These are phyloP conservation scores for Blastobotrys petasosporus DNA, from an alignment of 1,139 yeast genomes.

Conservation along the genomic window DNA sequence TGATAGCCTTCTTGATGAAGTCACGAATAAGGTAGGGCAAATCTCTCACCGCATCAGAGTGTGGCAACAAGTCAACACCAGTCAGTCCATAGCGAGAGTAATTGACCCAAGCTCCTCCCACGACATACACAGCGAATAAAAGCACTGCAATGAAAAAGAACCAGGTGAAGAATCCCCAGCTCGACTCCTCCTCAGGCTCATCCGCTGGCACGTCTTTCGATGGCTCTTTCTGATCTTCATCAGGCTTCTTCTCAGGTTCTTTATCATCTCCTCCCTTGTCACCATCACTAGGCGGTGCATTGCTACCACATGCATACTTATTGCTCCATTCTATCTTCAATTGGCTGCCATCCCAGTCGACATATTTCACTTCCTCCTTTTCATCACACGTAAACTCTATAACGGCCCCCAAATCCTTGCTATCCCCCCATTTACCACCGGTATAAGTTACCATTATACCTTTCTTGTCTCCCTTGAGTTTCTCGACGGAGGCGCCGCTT, in stretches of 20 bases:
- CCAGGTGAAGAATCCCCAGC: slow-evolving; percentile 37
- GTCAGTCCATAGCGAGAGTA: slow-evolving; percentile 34
- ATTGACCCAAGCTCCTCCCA: slow-evolving; percentile 77
- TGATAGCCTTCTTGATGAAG: slow-evolving; percentile 61
- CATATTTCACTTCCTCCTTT: slow-evolving; percentile 27
- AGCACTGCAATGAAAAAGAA: slow-evolving; percentile 49
- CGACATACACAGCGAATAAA: slow-evolving; percentile 62
- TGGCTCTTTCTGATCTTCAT: slow-evolving; percentile 19
- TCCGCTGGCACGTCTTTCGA: slow-evolving; percentile 8
- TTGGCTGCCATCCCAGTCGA: slow-evolving; percentile 34
- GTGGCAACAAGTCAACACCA: slow-evolving; percentile 41
- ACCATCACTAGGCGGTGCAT: slow-evolving; percentile 21
- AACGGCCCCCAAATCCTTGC: slow-evolving; percentile 45
- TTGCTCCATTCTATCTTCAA: slow-evolving; percentile 35
- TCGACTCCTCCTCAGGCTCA: slow-evolving; percentile 25
- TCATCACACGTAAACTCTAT: slow-evolving; percentile 50
- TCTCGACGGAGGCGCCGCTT: slow-evolving; percentile 26
- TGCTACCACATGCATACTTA: slow-evolving; percentile 40
- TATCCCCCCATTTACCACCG: slow-evolving; percentile 68
- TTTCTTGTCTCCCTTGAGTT: slow-evolving; percentile 31
- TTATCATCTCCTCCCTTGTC: slow-evolving; percentile 24
- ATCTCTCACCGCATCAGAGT: slow-evolving; percentile 55
- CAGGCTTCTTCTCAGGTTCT: slow-evolving; percentile 7
- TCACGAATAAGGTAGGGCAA: slow-evolving; percentile 75
- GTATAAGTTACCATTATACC: slow-evolving; percentile 46